Conservation (phyloP, 1,139 yeast genomes). For the Suhomyces ambrosiae region DNA sequence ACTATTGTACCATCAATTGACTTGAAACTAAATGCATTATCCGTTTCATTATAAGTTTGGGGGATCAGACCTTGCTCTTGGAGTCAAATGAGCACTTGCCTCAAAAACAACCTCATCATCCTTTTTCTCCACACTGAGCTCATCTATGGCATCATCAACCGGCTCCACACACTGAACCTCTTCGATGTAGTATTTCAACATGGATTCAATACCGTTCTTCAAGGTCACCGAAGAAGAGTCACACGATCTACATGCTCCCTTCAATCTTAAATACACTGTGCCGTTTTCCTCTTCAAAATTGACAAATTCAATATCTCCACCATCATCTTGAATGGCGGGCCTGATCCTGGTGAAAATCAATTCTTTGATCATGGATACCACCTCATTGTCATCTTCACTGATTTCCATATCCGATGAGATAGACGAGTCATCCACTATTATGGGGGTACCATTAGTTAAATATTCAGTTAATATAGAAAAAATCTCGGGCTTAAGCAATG, state of each 20-base stretch:
- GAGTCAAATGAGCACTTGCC: conserved; percentile 28
- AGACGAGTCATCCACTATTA: conserved; percentile 40
- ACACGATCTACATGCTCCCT: conserved; percentile 82
- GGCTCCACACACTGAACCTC: conserved; percentile 73
- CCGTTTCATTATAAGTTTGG: conserved; percentile 36
- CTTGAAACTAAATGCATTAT: background rate
- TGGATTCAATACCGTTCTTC: conserved; percentile 78
- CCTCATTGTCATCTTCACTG: conserved; percentile 69
- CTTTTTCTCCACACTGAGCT: conserved; percentile 33
- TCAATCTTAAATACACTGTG: conserved; percentile 62
- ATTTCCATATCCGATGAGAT: conserved; percentile 42
- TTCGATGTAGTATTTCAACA: conserved; percentile 79
- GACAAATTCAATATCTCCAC: conserved; percentile 80
- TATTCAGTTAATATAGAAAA: conserved; percentile 83
- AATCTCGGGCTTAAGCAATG: conserved; percentile 82
- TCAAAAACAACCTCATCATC: conserved; percentile 18
- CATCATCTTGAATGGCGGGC: conserved; percentile 90
- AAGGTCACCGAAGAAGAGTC: conserved; percentile 75
- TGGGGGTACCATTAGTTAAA: conserved; percentile 71
- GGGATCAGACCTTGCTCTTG: conserved; percentile 38
- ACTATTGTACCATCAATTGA: background rate
- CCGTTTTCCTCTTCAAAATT: conserved; percentile 64
- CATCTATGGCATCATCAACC: conserved; percentile 50
- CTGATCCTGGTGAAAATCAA: conserved; percentile 90
- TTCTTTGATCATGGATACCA: conserved; percentile 90